Conservation (phyloP, 306 rosid genomes). For the Alnus glutinosa region DNA sequence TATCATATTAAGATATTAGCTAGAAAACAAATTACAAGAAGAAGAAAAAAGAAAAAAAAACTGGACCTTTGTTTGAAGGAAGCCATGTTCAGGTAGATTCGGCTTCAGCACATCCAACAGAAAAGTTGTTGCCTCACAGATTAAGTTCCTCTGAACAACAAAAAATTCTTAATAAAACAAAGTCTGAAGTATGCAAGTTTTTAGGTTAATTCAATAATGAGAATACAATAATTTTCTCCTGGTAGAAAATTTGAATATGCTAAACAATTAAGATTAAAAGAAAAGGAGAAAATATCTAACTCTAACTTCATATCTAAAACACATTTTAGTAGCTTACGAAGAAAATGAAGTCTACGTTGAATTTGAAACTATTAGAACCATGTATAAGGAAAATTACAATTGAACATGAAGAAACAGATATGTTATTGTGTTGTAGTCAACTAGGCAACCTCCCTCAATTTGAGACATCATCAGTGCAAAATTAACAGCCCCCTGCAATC, state of each 20-base stretch:
- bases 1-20: neutral
- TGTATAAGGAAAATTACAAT: neutral
- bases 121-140: conserved; percentile 98
- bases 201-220: neutral
- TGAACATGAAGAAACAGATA: conserved; percentile 97
- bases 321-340: neutral
- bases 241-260: neutral
- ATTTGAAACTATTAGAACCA: neutral
- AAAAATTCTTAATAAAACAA: neutral
- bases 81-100: conserved; percentile 90
- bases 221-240: neutral
- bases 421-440: conserved; percentile 97
- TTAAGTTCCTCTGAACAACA: conserved; percentile 76
- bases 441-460: conserved; percentile 99
- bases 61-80: conserved; percentile 85
- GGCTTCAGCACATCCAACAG: conserved; percentile 95
- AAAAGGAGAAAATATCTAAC: neutral
- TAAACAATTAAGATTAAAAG: neutral
- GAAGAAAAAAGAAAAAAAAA: neutral
- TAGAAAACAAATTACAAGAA: neutral
- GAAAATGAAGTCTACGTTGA: neutral
- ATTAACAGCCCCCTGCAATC: conserved; percentile 93
- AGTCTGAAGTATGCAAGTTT: neutral
- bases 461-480: conserved; percentile 99
- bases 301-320: neutral